phyloP scores from a whole-genome alignment of 2,329 filamentous ascomycete species.

The Fusarium floridanum region DNA sequence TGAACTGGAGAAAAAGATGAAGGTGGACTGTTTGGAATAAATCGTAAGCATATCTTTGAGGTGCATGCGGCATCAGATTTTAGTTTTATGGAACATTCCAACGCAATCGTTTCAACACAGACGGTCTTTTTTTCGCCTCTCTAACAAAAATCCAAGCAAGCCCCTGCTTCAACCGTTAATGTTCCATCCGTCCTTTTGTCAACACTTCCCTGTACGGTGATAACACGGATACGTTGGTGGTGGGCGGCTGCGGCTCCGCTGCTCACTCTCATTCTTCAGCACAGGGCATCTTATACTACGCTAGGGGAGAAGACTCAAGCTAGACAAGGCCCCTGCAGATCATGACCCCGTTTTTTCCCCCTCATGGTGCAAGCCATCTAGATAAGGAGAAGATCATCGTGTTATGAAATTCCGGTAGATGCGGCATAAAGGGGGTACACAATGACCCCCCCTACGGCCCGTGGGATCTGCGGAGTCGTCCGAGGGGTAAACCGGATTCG shows the following conservation, averaged over 20 bases:
- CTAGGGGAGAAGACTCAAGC: background rate
- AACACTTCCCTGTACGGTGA: background rate
- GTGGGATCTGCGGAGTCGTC: constrained; percentile 9
- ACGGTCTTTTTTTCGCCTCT: background rate
- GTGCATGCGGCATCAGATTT: background rate
- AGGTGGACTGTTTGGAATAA: background rate
- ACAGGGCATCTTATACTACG: background rate
- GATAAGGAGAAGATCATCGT: constrained; percentile 14
- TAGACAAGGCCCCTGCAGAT: constrained; percentile 8
- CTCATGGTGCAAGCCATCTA: constrained; percentile 3
- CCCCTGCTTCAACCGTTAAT: constrained; percentile 3
- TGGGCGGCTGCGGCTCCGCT: constrained; percentile 13
- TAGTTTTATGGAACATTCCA: background rate
- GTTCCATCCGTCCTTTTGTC: constrained; percentile 9
- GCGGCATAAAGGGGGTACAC: constrained; percentile 9
- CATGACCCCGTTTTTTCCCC: background rate
- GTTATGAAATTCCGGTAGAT: constrained; percentile 1
- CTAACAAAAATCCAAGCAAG: background rate
- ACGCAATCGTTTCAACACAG: background rate
- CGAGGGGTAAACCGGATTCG: background rate
- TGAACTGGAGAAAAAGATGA: background rate
- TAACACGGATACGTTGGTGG: background rate
- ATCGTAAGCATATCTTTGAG: background rate
- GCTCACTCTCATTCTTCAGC: background rate
- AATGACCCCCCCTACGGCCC: background rate